A percentile compares a stretch with the other conserved stretches of the same genome.
These are phyloP conservation scores for Cercospora citrullina DNA, from an alignment of 2,329 filamentous ascomycete genomes.

Conservation along the genomic window DNA sequence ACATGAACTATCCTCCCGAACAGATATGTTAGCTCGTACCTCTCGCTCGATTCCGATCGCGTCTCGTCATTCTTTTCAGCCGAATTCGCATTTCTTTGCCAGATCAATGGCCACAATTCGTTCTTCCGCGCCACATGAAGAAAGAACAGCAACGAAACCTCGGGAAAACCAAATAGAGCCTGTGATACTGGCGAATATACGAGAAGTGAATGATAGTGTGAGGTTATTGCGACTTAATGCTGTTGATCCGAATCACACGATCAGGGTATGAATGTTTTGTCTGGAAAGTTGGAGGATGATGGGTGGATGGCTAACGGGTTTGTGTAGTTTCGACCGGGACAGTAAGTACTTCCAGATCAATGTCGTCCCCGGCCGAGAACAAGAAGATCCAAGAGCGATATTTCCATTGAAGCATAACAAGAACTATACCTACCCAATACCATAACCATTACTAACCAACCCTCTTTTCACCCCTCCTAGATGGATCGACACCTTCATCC, in stretches of 20 bases:
- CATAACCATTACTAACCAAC: background rate
- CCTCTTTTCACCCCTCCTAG: background rate
- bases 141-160: conserved; percentile 73
- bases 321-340: background rate
- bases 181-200: conserved; percentile 62
- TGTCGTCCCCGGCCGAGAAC: background rate
- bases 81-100: too few species aligned
- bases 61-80: background rate
- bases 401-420: too few species aligned
- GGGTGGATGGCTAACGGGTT: conserved; percentile 24
- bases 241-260: conserved; percentile 44
- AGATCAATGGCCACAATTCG: conserved; percentile 37
- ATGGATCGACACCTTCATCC: conserved; percentile 83
- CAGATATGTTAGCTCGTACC: background rate
- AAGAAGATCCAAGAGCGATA: too few species aligned
- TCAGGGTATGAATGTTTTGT: conserved; percentile 30
- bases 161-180: conserved; percentile 65
- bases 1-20: background rate
- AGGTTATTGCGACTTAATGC: conserved; percentile 67
- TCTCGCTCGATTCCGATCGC: too few species aligned
- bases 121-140: conserved; percentile 55
- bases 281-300: background rate
- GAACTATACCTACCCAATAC: background rate
- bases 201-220: conserved; percentile 65
- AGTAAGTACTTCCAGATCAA: background rate